Conservation (phyloP, 306 rosid genomes). For the Prosopis cineraria region DNA sequence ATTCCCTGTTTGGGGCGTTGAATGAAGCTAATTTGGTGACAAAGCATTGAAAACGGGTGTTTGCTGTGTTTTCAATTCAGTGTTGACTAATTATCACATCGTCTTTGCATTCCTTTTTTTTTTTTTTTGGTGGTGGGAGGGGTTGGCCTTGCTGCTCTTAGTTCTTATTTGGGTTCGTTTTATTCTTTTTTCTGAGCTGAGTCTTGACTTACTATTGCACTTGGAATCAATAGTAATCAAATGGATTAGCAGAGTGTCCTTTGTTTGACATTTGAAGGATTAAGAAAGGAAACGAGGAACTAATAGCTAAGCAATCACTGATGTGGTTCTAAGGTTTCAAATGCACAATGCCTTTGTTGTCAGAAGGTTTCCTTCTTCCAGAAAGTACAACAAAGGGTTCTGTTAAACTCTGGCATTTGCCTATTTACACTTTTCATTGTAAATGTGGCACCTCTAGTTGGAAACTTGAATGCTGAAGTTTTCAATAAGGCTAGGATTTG, state of each 20-base stretch:
- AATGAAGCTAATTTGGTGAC: not conserved
- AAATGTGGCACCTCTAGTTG: not conserved
- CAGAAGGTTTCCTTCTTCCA: not conserved
- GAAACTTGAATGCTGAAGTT: not conserved
- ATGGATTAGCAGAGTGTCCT: constrained; percentile 1
- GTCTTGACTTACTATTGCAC: constrained; percentile 2
- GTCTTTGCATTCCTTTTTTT: not conserved
- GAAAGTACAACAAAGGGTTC: not conserved
- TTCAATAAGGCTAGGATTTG: not conserved
- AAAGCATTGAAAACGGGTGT: not conserved
- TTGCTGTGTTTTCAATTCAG: not conserved
- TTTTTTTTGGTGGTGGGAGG: not conserved
- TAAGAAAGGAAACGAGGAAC: not conserved
- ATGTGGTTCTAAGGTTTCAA: constrained; percentile 14
- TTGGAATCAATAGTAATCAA: constrained; percentile 18
- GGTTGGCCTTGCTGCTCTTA: not conserved
- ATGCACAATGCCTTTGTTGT: not conserved
- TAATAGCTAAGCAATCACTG: not conserved
- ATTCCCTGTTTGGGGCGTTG: not conserved
- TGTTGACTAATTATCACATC: not conserved
- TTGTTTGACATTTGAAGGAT: constrained; percentile 7
- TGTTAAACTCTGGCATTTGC: constrained; percentile 16
- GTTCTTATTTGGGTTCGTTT: not conserved
- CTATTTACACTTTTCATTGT: not conserved
- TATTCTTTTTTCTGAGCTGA: not conserved